Base-by-base conservation (phyloP, 495 filamentous ascomycete genomes). In the Chaetomium cochliodes region DNA sequence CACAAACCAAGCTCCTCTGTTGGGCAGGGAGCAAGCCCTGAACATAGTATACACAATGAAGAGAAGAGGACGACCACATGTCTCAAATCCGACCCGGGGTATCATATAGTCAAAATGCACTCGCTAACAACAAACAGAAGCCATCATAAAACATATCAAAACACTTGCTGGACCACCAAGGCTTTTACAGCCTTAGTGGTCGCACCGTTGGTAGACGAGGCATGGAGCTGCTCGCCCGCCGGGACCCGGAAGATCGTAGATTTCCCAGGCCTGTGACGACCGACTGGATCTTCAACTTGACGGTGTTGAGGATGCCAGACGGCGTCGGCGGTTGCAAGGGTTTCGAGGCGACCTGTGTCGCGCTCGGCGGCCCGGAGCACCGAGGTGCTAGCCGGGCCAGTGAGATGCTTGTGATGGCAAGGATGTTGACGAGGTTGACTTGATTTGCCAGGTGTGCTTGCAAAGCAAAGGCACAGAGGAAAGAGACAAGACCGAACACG, bases 401-500 rank as follows among this genome's bases (percentile, higher is more conserved):
- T 12, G 62, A 70, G 41, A 71, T 15, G 63, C 59, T 67, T 37
- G 65, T 65, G 51, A 67, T 60, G 65, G 64, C 52, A 47, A 73
- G 62, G 3, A 59, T 60, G 65, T 67, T 69, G 25, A 65, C 39
- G 41, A 55, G 52, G 46, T 55, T 67, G 47, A 60, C 41, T 60
- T 66, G 59, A 50, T 26, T 22, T 46, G 50, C 67, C 64, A 60
- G 30, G 49, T 46, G 66, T 20, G 67, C 56, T 39, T 59, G 64
- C 65, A 68, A 41, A 23, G 59, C 52, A 18, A 25, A 63, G 44
- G 54, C 70, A 60, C 64, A 76, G 69, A 65, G 49, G 60, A 70
- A 28, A 47, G 74, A 73, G 66, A 76, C 72, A 74, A 76, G 72
- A 70, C 72, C 67, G 53, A 70, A 42, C 51, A 65, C 73, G 68